Base-by-base conservation (phyloP, 2,329 filamentous ascomycete genomes). In the Xylariaceae sp. region DNA sequence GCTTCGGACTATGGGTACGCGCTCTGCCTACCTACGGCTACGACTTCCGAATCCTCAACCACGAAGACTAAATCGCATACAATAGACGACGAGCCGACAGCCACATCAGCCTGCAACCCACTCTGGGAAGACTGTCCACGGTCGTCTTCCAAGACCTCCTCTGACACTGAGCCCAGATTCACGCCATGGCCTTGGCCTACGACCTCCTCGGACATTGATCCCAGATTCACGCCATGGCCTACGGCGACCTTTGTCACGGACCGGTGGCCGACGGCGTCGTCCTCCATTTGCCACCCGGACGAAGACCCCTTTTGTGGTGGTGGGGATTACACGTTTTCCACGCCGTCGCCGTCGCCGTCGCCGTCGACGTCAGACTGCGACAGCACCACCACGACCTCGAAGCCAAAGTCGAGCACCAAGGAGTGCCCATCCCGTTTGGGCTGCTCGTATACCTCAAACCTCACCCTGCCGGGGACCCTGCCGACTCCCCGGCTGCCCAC, bases 361-460 rank as follows among this genome's bases (percentile, higher is more conserved):
- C 27, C 42, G 35, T 48, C 46, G 10, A 48, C 50, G 10, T 43
- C 56, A n/a, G 44, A 53, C 27, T 53, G 53, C 26, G 52, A 52
- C 2, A n/a, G 4, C 3, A 52, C 32, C 5, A 7, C 39, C 1
- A 30, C 44, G 6, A 15, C 26, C 7, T n/a, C n/a, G 3, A 15
- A 10, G 1, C 40, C 43, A 3, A 33, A 30, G 21, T 4, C 23
- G 24, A 47, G 18, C 9, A 41, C 46, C 2, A 23, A 27, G 11
- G 15, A 29, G 7, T 53, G 49, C 32, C 42, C 18, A 8, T 45
- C 35, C 15, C 29, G 8, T 16, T 7, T 23, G 6, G 44, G 39
- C 6, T 44, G 44, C 26, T 24, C 7, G 13, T 36, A 40, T 15
- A 21, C 45, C n/a, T 4, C 32, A 9, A 23, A 32, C 10, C 33